Evolutionary conservation across 2,329 filamentous ascomycete genomes (phyloP).

Genomic region (Exophiala spinifera): DNA sequence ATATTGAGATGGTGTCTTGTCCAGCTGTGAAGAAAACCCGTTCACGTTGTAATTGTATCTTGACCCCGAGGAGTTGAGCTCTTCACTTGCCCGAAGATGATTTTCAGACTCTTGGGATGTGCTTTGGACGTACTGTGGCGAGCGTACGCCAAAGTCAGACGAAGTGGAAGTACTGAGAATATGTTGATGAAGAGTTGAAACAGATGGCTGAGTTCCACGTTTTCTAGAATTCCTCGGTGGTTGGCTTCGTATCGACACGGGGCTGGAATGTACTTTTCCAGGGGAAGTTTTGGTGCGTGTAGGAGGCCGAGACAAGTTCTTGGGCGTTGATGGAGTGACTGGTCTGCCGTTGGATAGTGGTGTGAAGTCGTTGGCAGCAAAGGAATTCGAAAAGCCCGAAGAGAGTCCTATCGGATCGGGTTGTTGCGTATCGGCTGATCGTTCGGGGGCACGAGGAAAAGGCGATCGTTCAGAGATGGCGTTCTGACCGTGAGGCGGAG

Average conservation of each 20-base stretch:
- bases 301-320: too few relatives aligned
- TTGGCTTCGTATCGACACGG: too few relatives aligned
- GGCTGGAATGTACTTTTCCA: too few relatives aligned
- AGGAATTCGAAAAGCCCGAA: not conserved
- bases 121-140: conserved; percentile 9
- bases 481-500: not conserved
- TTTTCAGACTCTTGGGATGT: not conserved
- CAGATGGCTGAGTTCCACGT: too few relatives aligned
- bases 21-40: not conserved
- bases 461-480: not conserved
- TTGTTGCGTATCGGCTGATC: not conserved
- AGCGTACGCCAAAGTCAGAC: not conserved
- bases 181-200: not conserved
- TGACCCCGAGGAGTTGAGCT: not conserved
- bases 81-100: not conserved
- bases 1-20: not conserved
- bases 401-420: not conserved
- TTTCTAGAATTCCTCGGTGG: too few relatives aligned
- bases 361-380: not conserved
- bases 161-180: conserved; percentile 1
- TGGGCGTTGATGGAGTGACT: too few relatives aligned
- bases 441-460: not conserved
- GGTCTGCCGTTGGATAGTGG: not conserved
- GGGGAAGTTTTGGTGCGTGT: too few relatives aligned
- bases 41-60: not conserved